Percentiles rank a stretch among this genome's conserved stretches.
Evolutionary conservation across 768 basidiomycete species (phyloP).

Genomic region (Hydnomerulius pinastri): DNA sequence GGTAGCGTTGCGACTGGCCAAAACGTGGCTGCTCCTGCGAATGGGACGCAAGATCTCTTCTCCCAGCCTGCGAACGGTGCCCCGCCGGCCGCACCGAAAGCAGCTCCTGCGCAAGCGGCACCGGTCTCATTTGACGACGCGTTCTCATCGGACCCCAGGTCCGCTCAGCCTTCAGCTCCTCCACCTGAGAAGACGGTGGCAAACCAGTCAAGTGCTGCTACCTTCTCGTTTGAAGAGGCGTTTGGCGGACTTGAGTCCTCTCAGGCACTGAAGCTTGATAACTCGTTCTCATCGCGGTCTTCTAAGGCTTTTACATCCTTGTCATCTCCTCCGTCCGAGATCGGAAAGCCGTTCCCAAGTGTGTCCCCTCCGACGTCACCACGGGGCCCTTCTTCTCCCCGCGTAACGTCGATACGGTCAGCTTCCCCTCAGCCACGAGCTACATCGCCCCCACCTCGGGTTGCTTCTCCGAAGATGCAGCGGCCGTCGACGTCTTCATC

Average conservation of each 20-base stretch:
- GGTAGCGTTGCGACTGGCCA: constrained; percentile 20
- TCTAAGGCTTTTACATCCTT: constrained; percentile 32
- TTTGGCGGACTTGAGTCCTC: constrained; percentile 49
- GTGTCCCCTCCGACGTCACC: constrained; percentile 45
- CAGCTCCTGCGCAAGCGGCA: constrained; percentile 16
- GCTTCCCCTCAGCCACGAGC: constrained; percentile 45
- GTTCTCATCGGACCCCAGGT: constrained; percentile 37
- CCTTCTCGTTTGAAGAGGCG: constrained; percentile 55
- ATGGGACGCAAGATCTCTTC: constrained; percentile 14
- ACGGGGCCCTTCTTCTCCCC: constrained; percentile 32
- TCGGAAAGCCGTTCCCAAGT: constrained; percentile 36
- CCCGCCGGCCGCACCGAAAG: constrained; percentile 10
- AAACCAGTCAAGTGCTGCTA: constrained; percentile 10
- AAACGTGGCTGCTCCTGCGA: constrained; percentile 2
- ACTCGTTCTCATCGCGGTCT: constrained; percentile 36
- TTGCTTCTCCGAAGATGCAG: constrained; percentile 52
- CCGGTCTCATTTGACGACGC: constrained; percentile 49
- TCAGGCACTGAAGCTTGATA: constrained; percentile 42
- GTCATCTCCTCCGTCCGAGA: constrained; percentile 14
- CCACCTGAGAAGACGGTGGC: constrained; percentile 16
- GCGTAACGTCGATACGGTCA: constrained; percentile 32
- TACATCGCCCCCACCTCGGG: constrained; percentile 52
- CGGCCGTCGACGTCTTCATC: constrained; percentile 63
- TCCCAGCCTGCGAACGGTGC: constrained; percentile 13
- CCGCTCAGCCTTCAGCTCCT: constrained; percentile 4